phyloP scores from a whole-genome alignment of 805 yeast species.

The Candida methanosorbosa region DNA sequence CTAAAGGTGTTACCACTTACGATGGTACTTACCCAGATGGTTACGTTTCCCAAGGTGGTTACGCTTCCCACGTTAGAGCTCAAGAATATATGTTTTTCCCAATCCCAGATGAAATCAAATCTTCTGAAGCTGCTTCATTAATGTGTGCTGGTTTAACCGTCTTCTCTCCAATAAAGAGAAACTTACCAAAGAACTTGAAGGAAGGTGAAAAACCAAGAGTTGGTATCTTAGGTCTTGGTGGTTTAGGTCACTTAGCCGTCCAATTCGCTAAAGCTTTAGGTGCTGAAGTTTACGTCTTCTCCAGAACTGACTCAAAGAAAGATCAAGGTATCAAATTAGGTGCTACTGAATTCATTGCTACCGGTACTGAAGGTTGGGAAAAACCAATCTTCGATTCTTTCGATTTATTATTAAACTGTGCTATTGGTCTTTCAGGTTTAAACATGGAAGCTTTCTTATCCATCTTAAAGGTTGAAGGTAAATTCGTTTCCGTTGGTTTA shows the following conservation, averaged over 20 bases:
- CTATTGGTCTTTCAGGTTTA: conserved; percentile 28
- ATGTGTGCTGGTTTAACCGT: conserved; percentile 46
- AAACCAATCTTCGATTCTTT: conserved; percentile 22
- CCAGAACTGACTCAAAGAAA: conserved; percentile 31
- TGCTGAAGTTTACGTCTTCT: conserved; percentile 35
- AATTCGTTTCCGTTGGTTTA: conserved; percentile 40
- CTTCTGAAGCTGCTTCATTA: conserved; percentile 37
- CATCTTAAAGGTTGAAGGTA: conserved; percentile 26
- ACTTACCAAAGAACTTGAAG: conserved; percentile 19
- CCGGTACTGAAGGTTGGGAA: conserved; percentile 36
- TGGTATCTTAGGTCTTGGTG: conserved; percentile 38
- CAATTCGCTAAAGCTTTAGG: conserved; percentile 36
- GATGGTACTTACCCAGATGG: conserved; percentile 28
- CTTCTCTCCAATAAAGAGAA: conserved; percentile 38
- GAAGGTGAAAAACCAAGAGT: conserved; percentile 26
- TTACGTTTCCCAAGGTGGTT: conserved; percentile 33
- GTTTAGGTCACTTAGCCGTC: conserved; percentile 39
- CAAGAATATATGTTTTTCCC: conserved; percentile 37
- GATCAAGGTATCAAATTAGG: conserved; percentile 31
- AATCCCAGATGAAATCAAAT: conserved; percentile 34
- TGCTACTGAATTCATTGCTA: conserved; percentile 35
- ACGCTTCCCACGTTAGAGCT: conserved; percentile 38
- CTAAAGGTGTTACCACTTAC: conserved; percentile 32
- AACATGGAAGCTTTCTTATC: conserved; percentile 27
- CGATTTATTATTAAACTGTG: conserved; percentile 35